These are phyloP conservation scores for Pisolithus tinctorius DNA, from an alignment of 768 basidiomycete species.

Conservation along the genomic window DNA sequence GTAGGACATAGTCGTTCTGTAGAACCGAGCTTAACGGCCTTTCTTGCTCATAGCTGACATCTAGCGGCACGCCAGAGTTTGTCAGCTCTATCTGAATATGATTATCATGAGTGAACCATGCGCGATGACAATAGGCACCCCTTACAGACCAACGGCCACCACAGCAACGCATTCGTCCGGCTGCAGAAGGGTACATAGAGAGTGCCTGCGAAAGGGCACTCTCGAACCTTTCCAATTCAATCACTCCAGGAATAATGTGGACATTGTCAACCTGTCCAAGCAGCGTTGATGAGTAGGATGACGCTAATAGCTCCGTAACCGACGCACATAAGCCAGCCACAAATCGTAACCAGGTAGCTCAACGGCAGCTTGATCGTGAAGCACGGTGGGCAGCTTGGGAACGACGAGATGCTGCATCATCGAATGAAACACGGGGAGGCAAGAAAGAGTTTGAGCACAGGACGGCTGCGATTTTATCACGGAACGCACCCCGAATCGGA, in stretches of 20 bases:
- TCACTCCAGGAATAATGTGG: not conserved
- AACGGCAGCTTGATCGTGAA: not conserved
- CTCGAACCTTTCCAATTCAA: constrained; percentile 2
- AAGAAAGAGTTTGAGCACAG: too few species aligned
- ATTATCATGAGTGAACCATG: not conserved
- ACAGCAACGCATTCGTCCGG: not conserved
- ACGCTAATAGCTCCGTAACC: not conserved
- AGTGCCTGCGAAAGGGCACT: constrained; percentile 4
- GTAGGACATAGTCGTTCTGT: constrained; percentile 4
- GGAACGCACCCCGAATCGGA: too few species aligned
- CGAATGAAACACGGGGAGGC: too few species aligned
- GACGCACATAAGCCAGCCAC: not conserved
- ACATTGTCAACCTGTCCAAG: constrained; percentile 3
- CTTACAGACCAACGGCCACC: not conserved
- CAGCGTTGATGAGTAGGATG: not conserved
- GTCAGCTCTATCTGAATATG: not conserved
- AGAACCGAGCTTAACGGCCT: not conserved
- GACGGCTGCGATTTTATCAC: too few species aligned
- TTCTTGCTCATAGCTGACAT: not conserved
- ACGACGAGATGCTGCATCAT: not conserved
- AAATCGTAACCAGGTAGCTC: not conserved
- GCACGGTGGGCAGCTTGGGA: not conserved
- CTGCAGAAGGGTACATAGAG: constrained; percentile 6
- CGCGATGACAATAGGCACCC: not conserved
- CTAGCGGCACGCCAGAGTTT: not conserved